Conservation (phyloP, 2,329 filamentous ascomycete species). For the Penicillium brevicompactum region DNA sequence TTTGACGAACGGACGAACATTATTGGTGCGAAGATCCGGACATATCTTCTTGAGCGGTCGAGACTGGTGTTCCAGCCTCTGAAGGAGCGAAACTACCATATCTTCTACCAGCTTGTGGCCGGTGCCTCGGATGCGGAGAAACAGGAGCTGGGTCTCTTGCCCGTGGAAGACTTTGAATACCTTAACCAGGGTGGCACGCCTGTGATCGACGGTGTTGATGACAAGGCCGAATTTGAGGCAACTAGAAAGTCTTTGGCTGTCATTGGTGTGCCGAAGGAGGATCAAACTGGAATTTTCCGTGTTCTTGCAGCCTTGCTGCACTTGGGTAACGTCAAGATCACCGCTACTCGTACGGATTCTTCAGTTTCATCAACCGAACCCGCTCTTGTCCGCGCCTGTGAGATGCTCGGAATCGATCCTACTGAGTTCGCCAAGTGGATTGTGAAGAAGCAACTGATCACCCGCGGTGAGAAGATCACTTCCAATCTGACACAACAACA, state of each 20-base stretch:
- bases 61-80: conserved; percentile 95
- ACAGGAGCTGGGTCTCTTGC: conserved; percentile 74
- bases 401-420: conserved; percentile 83
- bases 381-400: conserved; percentile 76
- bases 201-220: conserved; percentile 89
- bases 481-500: conserved; percentile 94
- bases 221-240: conserved; percentile 89
- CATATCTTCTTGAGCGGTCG: conserved; percentile 92
- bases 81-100: conserved; percentile 98
- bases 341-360: conserved; percentile 84
- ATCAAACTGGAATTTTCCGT: conserved; percentile 85
- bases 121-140: conserved; percentile 84
- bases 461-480: conserved; percentile 94
- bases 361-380: conserved; percentile 79
- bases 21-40: conserved; percentile 95
- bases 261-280: conserved; percentile 75
- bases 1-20: conserved; percentile 95
- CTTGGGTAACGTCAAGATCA: conserved; percentile 95
- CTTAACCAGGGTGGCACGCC: conserved; percentile 93
- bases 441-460: conserved; percentile 97
- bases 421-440: conserved; percentile 95
- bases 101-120: conserved; percentile 96
- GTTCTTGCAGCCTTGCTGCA: conserved; percentile 88
- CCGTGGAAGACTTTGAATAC: conserved; percentile 91
- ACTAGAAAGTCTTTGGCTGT: conserved; percentile 84